These are phyloP conservation scores for Fusarium nisikadoi DNA, from an alignment of 2,329 filamentous ascomycete genomes.

Conservation along the genomic window DNA sequence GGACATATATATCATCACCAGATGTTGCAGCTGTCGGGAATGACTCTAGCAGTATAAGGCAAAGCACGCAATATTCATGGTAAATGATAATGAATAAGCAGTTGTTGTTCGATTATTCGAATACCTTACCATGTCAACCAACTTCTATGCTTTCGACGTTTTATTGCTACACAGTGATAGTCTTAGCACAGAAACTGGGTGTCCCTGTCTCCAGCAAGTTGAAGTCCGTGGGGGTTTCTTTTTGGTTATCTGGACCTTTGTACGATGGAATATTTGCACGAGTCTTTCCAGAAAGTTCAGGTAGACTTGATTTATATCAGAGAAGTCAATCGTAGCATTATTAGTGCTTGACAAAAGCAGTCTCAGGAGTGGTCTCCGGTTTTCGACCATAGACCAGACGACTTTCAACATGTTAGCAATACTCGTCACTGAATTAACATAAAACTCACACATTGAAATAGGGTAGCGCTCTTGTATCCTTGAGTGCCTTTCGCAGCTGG, in stretches of 20 bases:
- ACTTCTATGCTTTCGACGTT: background rate
- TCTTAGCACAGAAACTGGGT: background rate
- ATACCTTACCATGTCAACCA: background rate
- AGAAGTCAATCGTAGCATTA: background rate
- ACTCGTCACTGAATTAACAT: background rate
- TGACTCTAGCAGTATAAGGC: background rate
- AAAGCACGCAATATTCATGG: background rate
- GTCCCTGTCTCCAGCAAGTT: background rate
- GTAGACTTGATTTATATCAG: too few relatives aligned
- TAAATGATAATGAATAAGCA: background rate
- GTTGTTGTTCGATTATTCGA: background rate
- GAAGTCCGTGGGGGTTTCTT: background rate
- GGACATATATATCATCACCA: background rate
- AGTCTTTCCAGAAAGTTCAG: background rate
- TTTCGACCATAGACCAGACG: constrained; percentile 31
- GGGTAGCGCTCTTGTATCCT: background rate
- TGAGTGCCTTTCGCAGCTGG: constrained; percentile 26
- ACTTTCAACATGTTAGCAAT: background rate
- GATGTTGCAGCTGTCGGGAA: background rate
- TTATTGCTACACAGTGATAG: background rate
- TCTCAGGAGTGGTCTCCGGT: background rate
- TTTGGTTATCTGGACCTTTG: background rate
- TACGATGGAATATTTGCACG: background rate
- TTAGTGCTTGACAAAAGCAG: background rate
- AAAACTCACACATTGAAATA: background rate